Evolutionary conservation across 768 basidiomycete species (phyloP), one percentile per base, ranked within the genome.

Genomic region (Wakefieldia striispora): DNA sequence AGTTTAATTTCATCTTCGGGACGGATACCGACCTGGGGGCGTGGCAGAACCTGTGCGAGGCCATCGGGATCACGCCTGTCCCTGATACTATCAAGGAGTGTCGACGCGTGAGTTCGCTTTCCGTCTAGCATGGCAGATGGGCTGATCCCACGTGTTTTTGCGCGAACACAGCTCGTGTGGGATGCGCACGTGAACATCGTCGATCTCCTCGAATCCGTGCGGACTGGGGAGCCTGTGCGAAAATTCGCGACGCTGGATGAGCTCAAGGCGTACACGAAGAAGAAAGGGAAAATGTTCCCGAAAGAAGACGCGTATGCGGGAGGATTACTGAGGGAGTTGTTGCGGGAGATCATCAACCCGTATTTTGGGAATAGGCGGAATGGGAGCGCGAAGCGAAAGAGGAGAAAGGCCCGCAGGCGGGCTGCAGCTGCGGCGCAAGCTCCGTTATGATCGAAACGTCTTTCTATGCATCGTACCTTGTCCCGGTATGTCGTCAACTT

Each of bases 131-230:
- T 17, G 6, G 14, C 6, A 29, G 12, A 4, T 11, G 27, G 20
- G 5, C 36, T 38, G 29, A 45, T 21, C 5, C 6, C 27, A 29
- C 8, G 10, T 9, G 8, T 2, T 29, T 7, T 29, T 38, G 19
- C 38, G 8, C 38, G 20, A 11, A 8, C 6, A 21, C 21, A 64
- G 68, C 49, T 38, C n/a, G 59, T 71, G 6, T 49, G 55, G 49
- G 57, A 55, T 14, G 56, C 63, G 6, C 57, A 70, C 27, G 68
- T 72, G 21, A 72, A 73, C 36, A 58, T 72, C 6, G 55, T 69
- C 16, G 67, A 73, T 38, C 61, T 73, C 19, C 41, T 71, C 35
- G 55, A 69, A 19, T 43, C 45, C 0, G 45, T 17, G 0, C 48
- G 50, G 6, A 56, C 58, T 0, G 58, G 58, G 9, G 1, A 42